Conservation (phyloP, 345 rosid species). For the Ceriops decandra region DNA sequence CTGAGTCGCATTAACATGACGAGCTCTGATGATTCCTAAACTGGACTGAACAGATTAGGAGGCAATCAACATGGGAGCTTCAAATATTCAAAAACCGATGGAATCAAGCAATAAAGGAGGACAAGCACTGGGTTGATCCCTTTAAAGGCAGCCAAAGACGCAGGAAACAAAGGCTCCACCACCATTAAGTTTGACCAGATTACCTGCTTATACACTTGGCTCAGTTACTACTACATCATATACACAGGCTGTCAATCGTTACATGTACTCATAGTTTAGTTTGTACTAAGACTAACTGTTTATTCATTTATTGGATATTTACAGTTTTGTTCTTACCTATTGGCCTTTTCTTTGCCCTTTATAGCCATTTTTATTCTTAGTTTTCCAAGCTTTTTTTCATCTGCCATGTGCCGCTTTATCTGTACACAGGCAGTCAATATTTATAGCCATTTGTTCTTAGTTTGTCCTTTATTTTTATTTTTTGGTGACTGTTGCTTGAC, state of each 20-base stretch:
- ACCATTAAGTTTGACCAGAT: constrained; percentile 4
- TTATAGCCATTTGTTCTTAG: no score
- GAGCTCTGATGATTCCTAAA: not conserved
- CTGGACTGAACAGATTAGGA: constrained; percentile 55
- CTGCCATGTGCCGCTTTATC: constrained; percentile 1
- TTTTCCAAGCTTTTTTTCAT: not conserved
- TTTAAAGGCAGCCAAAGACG: constrained; percentile 25
- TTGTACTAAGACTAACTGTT: constrained; percentile 20
- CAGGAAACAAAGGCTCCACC: constrained; percentile 26
- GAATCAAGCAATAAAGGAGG: constrained; percentile 64
- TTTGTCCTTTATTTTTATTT: no score
- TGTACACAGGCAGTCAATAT: constrained; percentile 3
- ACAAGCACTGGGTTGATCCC: constrained; percentile 73
- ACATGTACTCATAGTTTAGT: constrained; percentile 27
- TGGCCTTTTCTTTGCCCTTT: not conserved
- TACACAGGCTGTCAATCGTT: constrained; percentile 2
- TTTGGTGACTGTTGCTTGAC: no score
- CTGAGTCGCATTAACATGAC: not conserved
- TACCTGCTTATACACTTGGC: not conserved
- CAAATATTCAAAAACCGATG: constrained; percentile 66
- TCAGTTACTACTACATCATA: constrained; percentile 9
- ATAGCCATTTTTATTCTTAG: not conserved
- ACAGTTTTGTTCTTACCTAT: constrained; percentile 1
- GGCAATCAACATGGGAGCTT: constrained; percentile 92
- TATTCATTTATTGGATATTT: constrained; percentile 35